These are phyloP conservation scores for Alternaria ventricosa DNA, from an alignment of 2,329 filamentous ascomycete species.

Conservation along the genomic window DNA sequence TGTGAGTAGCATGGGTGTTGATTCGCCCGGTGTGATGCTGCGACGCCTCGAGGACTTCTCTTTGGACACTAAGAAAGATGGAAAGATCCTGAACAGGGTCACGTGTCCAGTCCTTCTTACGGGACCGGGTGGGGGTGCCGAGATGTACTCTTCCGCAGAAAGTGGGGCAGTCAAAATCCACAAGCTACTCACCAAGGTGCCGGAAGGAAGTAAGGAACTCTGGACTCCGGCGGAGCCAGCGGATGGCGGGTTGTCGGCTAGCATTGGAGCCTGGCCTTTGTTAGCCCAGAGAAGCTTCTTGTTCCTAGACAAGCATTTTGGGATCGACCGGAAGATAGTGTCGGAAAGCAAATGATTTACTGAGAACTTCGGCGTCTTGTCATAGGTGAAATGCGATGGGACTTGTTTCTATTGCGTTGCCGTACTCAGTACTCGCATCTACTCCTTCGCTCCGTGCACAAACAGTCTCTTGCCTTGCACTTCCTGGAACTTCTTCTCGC, in stretches of 20 bases:
- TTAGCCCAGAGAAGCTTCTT: not conserved
- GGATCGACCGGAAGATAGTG: not conserved
- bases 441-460: slow-evolving; percentile 46
- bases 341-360: not conserved
- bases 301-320: not conserved
- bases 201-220: not conserved
- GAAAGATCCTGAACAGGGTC: not conserved
- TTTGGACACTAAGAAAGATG: not conserved
- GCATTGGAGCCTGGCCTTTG: not conserved
- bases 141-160: not conserved
- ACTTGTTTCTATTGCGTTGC: not conserved
- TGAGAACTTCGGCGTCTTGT: not conserved
- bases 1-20: not conserved
- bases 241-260: not conserved
- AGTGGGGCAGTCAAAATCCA: not conserved
- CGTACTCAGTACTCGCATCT: not conserved
- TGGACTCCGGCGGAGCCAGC: not conserved
- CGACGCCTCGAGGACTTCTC: not conserved
- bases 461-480: slow-evolving; percentile 67
- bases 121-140: not conserved
- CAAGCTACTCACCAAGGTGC: not conserved
- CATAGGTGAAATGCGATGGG: not conserved
- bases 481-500: slow-evolving; percentile 69
- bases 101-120: not conserved
- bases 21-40: not conserved